phyloP scores from a whole-genome alignment of 495 filamentous ascomycete genomes.

The Chaetomidium leptoderma region DNA sequence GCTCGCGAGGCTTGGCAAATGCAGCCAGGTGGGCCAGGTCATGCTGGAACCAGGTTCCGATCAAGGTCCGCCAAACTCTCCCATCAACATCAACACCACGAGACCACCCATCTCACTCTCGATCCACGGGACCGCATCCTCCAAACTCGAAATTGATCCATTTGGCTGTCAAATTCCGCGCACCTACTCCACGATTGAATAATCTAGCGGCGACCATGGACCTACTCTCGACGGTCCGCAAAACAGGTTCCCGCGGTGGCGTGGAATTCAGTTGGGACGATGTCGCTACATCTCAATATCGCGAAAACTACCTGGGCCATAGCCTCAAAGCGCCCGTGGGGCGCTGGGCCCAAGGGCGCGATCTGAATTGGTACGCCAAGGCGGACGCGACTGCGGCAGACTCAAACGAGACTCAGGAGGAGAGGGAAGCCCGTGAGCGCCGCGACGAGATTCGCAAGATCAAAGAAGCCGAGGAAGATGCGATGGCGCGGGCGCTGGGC shows the following conservation, averaged over 20 bases:
- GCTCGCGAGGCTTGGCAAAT: conserved; percentile 7
- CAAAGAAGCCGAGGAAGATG: conserved; percentile 92
- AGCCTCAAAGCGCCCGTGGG: conserved; percentile 94
- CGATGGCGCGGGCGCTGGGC: conserved; percentile 74
- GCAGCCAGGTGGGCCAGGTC: too few relatives aligned
- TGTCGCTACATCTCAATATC: conserved; percentile 78
- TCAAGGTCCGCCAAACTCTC: not conserved
- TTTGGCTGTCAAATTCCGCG: too few relatives aligned
- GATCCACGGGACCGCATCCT: not conserved
- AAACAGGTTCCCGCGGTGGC: conserved; percentile 90
- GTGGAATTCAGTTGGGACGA: conserved; percentile 96
- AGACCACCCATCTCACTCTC: not conserved
- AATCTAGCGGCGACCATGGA: conserved; percentile 59
- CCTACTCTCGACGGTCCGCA: conserved; percentile 85
- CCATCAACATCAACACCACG: not conserved
- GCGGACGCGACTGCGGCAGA: conserved; percentile 47
- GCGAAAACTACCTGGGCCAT: conserved; percentile 97
- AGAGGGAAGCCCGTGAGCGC: conserved; percentile 58
- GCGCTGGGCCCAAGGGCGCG: conserved; percentile 87
- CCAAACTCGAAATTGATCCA: too few relatives aligned
- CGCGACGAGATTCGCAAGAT: conserved; percentile 75
- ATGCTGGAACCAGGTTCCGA: not conserved
- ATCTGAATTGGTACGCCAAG: conserved; percentile 87
- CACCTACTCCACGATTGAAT: not conserved
- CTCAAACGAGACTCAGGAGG: conserved; percentile 55